phyloP scores from a whole-genome alignment of 495 filamentous ascomycete genomes.

The Pseudomonodictys pantanalensis region DNA sequence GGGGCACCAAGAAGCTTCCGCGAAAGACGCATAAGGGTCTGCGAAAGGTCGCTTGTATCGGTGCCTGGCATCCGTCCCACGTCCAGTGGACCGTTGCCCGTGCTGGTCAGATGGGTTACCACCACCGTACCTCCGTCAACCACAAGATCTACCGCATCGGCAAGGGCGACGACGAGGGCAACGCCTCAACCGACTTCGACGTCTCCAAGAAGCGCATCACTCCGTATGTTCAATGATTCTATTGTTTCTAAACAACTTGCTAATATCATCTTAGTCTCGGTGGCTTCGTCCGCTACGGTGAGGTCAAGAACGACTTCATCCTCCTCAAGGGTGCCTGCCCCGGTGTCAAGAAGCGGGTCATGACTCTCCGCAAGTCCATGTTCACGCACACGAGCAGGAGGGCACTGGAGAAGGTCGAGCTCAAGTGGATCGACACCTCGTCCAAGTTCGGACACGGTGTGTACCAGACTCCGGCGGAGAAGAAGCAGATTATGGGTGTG shows the following conservation, averaged over 20 bases:
- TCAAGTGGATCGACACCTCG: conserved; percentile 99
- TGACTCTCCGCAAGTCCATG: conserved; percentile 99
- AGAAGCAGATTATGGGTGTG: conserved; percentile 88
- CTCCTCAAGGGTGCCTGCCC: conserved; percentile 97
- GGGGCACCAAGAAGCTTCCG: conserved; percentile 99
- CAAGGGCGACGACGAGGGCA: conserved; percentile 80
- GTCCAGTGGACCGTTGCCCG: conserved; percentile 99
- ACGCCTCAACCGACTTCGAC: conserved; percentile 93
- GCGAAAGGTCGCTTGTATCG: conserved; percentile 99
- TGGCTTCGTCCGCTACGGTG: conserved; percentile 98
- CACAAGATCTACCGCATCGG: conserved; percentile 99
- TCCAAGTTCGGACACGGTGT: conserved; percentile 99
- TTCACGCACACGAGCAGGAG: conserved; percentile 94
- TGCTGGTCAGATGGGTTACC: conserved; percentile 99
- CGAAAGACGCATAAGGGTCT: conserved; percentile 99
- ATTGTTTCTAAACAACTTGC: conserved; percentile 26
- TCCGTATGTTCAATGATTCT: conserved; percentile 70
- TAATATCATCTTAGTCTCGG: conserved; percentile 68
- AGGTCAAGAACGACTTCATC: conserved; percentile 99
- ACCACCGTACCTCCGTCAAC: conserved; percentile 99
- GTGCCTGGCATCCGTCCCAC: conserved; percentile 99
- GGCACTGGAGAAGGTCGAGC: conserved; percentile 96
- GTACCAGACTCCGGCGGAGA: conserved; percentile 97
- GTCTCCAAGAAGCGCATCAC: conserved; percentile 99
- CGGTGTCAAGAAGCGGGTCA: conserved; percentile 98